Conservation (phyloP, 2,329 filamentous ascomycete species). For the Monilinia vaccinii-corymbosi region DNA sequence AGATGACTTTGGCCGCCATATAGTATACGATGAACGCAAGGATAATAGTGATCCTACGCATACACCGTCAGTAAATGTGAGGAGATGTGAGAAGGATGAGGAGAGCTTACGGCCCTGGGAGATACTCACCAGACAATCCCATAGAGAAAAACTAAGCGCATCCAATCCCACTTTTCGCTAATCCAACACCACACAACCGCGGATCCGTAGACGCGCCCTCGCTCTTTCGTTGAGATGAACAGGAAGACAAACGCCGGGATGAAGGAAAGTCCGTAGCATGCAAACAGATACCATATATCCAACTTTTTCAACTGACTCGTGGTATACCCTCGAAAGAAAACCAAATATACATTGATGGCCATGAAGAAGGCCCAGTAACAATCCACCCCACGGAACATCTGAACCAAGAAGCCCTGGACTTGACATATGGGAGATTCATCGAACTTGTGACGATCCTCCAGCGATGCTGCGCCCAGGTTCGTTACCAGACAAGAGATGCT, state of each 20-base stretch:
- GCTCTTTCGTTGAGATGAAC: conserved; percentile 33
- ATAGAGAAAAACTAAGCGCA: conserved; percentile 67
- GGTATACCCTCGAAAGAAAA: conserved; percentile 45
- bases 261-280: conserved; percentile 45
- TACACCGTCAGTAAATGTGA: not conserved
- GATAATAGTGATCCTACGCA: conserved; percentile 40
- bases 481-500: conserved; percentile 48
- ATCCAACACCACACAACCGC: conserved; percentile 71
- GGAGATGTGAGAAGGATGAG: conserved; percentile 12
- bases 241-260: conserved; percentile 42
- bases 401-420: conserved; percentile 69
- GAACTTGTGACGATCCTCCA: not conserved
- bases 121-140: conserved; percentile 48
- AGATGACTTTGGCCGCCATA: conserved; percentile 55
- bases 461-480: conserved; percentile 31
- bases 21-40: conserved; percentile 56
- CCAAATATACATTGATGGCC: conserved; percentile 50
- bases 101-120: not conserved
- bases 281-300: conserved; percentile 44
- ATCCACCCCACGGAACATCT: conserved; percentile 55
- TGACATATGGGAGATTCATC: conserved; percentile 38
- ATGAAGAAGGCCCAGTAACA: conserved; percentile 47
- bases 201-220: conserved; percentile 29
- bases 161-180: conserved; percentile 52
- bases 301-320: conserved; percentile 39